These are phyloP conservation scores for Triticum dicoccoides DNA, from an alignment of 176 grass and related monocot species.

Conservation along the genomic window DNA sequence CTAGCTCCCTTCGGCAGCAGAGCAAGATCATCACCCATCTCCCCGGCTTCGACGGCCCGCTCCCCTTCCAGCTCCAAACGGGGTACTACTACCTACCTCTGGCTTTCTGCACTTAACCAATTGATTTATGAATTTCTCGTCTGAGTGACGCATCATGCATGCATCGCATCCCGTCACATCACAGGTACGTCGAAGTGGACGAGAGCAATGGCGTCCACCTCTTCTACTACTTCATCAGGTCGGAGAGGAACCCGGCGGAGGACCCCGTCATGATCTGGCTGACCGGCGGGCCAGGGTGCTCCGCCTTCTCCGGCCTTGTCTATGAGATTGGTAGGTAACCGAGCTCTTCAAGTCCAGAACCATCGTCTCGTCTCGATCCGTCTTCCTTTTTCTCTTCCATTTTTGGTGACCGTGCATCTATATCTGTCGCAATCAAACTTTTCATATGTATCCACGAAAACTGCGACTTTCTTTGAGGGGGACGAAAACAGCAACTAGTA, in stretches of 20 bases:
- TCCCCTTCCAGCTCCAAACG: constrained; percentile 38
- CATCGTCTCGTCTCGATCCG: not conserved
- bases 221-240: constrained; percentile 58
- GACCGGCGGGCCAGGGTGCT: constrained; percentile 51
- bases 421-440: not conserved
- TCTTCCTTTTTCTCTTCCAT: not conserved
- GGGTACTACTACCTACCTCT: constrained; percentile 3
- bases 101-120: not conserved
- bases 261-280: constrained; percentile 55
- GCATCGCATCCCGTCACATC: not conserved
- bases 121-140: not conserved
- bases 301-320: constrained; percentile 40
- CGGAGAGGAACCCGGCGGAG: constrained; percentile 30
- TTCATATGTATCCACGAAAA: not conserved
- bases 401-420: not conserved
- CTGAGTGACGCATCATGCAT: not conserved
- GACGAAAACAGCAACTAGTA: not conserved
- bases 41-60: constrained; percentile 28
- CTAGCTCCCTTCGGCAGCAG: not conserved
- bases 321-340: constrained; percentile 43
- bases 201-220: constrained; percentile 25
- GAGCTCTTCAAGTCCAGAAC: not conserved
- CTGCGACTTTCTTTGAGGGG: too few relatives aligned
- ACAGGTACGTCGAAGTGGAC: constrained; percentile 44
- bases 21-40: constrained; percentile 12